Percentiles rank a stretch among this genome's conserved stretches.
These are phyloP conservation scores for Alternaria ventricosa DNA, from an alignment of 2,329 filamentous ascomycete species.

Conservation along the genomic window DNA sequence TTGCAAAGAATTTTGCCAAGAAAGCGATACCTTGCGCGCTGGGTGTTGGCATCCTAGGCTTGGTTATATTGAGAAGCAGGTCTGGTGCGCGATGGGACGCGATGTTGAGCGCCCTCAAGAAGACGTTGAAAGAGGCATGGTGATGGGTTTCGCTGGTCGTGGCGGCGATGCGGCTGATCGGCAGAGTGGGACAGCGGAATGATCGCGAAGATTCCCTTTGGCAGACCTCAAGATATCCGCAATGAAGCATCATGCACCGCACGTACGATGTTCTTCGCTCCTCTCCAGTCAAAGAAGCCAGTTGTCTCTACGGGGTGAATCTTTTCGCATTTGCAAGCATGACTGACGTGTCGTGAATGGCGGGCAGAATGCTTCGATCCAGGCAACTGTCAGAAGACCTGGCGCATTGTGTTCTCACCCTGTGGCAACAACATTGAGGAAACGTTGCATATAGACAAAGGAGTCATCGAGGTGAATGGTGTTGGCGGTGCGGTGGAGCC, in stretches of 20 bases:
- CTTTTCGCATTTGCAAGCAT: not conserved
- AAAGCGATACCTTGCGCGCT: not conserved
- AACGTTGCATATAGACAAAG: slow-evolving; percentile 8
- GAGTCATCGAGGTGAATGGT: slow-evolving; percentile 7
- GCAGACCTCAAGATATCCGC: not conserved
- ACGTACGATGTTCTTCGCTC: not conserved
- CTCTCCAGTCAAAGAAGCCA: not conserved
- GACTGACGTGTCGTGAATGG: not conserved
- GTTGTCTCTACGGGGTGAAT: not conserved
- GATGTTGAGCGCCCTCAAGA: not conserved
- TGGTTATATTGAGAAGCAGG: slow-evolving; percentile 1
- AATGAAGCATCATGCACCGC: not conserved
- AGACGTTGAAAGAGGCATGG: not conserved
- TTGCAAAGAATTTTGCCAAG: not conserved
- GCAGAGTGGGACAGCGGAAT: not conserved
- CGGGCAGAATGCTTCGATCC: not conserved
- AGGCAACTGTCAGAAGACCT: not conserved
- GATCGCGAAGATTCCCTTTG: not conserved
- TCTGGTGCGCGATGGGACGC: not conserved
- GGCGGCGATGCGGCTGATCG: not conserved
- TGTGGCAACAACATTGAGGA: not conserved
- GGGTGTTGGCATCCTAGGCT: not conserved
- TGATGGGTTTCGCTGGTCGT: not conserved
- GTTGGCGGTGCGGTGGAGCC: not conserved
- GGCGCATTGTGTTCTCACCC: not conserved